phyloP scores from a whole-genome alignment of 2,329 filamentous ascomycete genomes.

The Trichoderma aggressivum region DNA sequence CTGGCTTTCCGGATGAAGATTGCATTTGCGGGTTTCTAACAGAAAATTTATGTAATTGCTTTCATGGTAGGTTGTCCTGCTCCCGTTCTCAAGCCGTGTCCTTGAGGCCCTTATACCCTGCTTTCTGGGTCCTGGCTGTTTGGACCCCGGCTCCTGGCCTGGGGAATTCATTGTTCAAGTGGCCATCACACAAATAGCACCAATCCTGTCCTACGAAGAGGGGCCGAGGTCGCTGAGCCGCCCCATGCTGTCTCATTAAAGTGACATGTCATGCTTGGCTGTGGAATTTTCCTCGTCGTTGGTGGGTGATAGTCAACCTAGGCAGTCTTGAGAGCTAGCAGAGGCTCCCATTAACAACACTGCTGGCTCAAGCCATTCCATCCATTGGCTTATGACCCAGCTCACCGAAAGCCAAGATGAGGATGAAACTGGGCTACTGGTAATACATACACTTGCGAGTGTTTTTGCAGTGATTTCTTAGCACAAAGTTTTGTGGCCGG shows the following conservation, averaged over 20 bases:
- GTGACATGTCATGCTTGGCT: constrained; percentile 17
- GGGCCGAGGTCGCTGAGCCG: not conserved
- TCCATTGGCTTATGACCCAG: not conserved
- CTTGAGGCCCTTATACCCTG: not conserved
- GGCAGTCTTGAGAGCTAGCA: not conserved
- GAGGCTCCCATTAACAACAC: not conserved
- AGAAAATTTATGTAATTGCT: not conserved
- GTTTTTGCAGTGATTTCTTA: not conserved
- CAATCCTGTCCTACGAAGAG: not conserved
- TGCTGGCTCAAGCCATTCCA: not conserved
- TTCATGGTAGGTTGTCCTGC: not conserved
- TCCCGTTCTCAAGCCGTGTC: not conserved
- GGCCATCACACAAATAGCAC: not conserved
- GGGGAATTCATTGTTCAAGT: not conserved
- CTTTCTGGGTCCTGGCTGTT: not conserved
- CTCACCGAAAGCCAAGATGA: not conserved
- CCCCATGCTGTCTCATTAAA: constrained; percentile 2
- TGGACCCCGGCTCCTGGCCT: not conserved
- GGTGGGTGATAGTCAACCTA: not conserved
- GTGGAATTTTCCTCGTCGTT: not conserved
- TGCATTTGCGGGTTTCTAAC: not conserved
- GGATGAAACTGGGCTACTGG: not conserved
- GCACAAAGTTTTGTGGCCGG: not conserved
- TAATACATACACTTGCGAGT: not conserved
- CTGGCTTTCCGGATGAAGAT: too few species aligned